Evolutionary conservation across 2,329 filamentous ascomycete genomes (phyloP), one percentile per base, ranked within the genome.

Genomic region (Ramichloridium luteum): DNA sequence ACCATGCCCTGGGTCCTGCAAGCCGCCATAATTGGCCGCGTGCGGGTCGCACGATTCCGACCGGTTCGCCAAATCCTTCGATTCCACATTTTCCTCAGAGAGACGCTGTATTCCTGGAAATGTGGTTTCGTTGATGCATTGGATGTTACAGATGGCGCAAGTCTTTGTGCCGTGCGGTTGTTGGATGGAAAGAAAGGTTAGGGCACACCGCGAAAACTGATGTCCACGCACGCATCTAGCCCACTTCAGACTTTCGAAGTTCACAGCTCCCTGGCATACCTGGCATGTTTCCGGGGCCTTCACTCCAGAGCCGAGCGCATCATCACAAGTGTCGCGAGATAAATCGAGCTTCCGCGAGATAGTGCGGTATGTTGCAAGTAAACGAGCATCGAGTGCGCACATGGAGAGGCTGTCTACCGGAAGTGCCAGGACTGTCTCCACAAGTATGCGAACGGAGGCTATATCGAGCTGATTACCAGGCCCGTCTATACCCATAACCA

Each of bases 171-270:
- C 55, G 2, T 61, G 61, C 3, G 70, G 68, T 18, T 63, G 59
- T 45, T 72, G 68, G 5, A 74, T 70, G 1, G 67, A 57, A 4
- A 71, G 43, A 31, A 70, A 66, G n/a, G 65, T 68, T 13, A 73
- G 40, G 9, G 58, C 59, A 42, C 70, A 74, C 20, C 70, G 59
- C n/a, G 55, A 51, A 36, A 69, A 72, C 25, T 65, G 37, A 53
- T 74, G 70, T 1, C 67, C 68, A 28, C 59, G 57, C 1, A 43
- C 44, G 44, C 70, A 74, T 25, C 59, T 55, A 0, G 66, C 65
- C 45, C 60, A 60, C 1, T 45, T 46, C 8, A 62, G 45, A 28
- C 64, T 64, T 28, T 59, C 57, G 48, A 72, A 67, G 1, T 54
- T 50, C 25, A 74, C 63, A 1, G 51, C 48, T 3, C 57, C 48